Conservation (phyloP, 2,329 filamentous ascomycete species). For the Fusarium ambrosium region DNA sequence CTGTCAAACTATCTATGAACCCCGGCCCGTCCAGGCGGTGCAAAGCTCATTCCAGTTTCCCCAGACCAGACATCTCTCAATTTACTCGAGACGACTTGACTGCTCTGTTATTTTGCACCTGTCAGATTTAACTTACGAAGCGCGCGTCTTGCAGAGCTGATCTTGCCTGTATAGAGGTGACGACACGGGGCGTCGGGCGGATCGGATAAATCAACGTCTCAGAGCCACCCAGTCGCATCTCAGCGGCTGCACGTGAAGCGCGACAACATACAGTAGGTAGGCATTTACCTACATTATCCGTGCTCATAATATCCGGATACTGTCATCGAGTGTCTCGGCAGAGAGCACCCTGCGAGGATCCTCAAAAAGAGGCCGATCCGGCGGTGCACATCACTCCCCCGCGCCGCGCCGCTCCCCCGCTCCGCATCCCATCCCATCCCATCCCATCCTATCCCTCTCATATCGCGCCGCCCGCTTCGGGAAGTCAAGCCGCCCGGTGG, state of each 20-base stretch:
- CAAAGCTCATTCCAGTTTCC: conserved; percentile 27
- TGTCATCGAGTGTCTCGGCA: background rate
- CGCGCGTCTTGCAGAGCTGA: conserved; percentile 6
- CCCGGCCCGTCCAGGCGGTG: conserved; percentile 1
- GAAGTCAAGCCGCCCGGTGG: conserved; percentile 36
- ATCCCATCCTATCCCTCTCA: conserved; percentile 17
- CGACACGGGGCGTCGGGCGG: background rate
- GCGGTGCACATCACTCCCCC: conserved; percentile 32
- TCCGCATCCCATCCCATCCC: conserved; percentile 12
- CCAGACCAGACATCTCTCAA: conserved; percentile 28
- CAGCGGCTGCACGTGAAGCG: conserved; percentile 3
- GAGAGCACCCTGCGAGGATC: conserved; percentile 5
- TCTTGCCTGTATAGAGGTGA: background rate
- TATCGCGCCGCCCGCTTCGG: conserved; percentile 32
- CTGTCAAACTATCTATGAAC: background rate
- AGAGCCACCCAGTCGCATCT: background rate
- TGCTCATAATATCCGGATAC: background rate
- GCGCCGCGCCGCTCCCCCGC: conserved; percentile 16
- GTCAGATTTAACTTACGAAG: conserved; percentile 24
- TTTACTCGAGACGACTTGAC: conserved; percentile 4
- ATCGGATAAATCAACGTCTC: conserved; percentile 3
- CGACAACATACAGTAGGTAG: background rate
- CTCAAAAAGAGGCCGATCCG: conserved; percentile 17
- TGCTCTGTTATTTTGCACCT: conserved; percentile 8
- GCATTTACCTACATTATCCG: background rate